phyloP scores from a whole-genome alignment of 768 basidiomycete species.

The Cyathus striatus region DNA sequence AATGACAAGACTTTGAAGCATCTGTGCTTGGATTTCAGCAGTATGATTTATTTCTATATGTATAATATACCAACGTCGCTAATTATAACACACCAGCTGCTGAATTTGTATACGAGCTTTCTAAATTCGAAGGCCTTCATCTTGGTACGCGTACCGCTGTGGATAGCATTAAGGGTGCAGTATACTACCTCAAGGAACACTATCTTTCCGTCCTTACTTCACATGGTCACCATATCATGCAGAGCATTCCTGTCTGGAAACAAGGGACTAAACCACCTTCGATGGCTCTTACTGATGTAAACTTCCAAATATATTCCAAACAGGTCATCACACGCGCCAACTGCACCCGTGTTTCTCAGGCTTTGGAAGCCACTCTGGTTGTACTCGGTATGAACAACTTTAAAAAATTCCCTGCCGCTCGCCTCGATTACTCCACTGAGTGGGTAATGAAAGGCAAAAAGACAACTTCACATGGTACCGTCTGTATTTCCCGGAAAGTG shows the following conservation, averaged over 20 bases:
- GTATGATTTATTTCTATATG: slow-evolving; percentile 5
- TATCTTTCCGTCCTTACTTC: slow-evolving; percentile 5
- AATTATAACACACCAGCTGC: slow-evolving; percentile 2
- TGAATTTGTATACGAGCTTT: slow-evolving; percentile 10
- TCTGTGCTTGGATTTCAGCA: slow-evolving; percentile 9
- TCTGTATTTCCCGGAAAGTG: slow-evolving; percentile 8
- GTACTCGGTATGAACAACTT: slow-evolving; percentile 2
- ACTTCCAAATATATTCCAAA: slow-evolving; percentile 5
- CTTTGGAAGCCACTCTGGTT: neutral
- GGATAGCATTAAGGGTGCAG: slow-evolving; percentile 3
- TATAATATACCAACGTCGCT: neutral
- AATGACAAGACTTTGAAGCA: slow-evolving; percentile 3
- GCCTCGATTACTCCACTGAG: slow-evolving; percentile 4
- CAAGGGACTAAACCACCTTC: slow-evolving; percentile 3
- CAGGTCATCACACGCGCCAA: neutral
- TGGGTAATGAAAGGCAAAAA: slow-evolving; percentile 1
- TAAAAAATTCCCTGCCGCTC: slow-evolving; percentile 3
- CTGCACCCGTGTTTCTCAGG: slow-evolving; percentile 1
- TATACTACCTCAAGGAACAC: slow-evolving; percentile 6
- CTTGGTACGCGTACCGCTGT: slow-evolving; percentile 5
- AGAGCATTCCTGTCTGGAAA: slow-evolving; percentile 10
- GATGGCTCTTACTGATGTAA: slow-evolving; percentile 2
- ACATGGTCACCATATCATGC: slow-evolving; percentile 9
- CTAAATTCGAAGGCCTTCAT: slow-evolving; percentile 7
- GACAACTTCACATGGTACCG: slow-evolving; percentile 7